phyloP scores from a whole-genome alignment of 2,329 filamentous ascomycete genomes.

The Epichloe elymi region DNA sequence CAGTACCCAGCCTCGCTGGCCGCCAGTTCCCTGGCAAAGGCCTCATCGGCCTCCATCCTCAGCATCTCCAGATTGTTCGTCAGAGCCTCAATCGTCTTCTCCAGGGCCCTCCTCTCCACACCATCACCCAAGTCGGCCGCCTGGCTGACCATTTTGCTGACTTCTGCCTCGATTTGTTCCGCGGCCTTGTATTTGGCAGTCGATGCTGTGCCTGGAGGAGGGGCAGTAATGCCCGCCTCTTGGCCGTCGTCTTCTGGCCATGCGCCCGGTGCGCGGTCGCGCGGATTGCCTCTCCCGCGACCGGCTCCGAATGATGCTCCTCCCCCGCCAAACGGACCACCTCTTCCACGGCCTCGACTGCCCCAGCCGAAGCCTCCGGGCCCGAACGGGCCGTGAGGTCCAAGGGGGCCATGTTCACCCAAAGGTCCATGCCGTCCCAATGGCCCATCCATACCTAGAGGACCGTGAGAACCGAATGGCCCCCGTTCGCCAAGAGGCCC shows the following conservation, averaged over 20 bases:
- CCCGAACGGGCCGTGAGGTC: background rate
- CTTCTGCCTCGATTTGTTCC: constrained; percentile 20
- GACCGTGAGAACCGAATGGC: background rate
- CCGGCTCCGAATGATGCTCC: background rate
- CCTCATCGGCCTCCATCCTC: constrained; percentile 32
- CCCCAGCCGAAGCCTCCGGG: background rate
- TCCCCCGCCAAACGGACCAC: constrained; percentile 3
- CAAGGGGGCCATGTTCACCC: background rate
- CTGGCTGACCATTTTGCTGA: constrained; percentile 18
- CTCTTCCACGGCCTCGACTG: background rate
- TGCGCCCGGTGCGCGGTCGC: constrained; percentile 15
- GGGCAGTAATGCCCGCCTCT: constrained; percentile 1
- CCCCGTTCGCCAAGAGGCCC: background rate
- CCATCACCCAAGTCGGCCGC: constrained; percentile 12
- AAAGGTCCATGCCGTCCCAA: too few relatives aligned
- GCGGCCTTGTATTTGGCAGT: constrained; percentile 24
- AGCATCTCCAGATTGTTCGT: constrained; percentile 24
- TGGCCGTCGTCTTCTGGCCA: constrained; percentile 20
- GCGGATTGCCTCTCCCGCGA: constrained; percentile 1
- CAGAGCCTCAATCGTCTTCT: constrained; percentile 26
- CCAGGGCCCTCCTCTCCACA: constrained; percentile 12
- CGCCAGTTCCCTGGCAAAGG: constrained; percentile 31
- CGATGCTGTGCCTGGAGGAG: constrained; percentile 14
- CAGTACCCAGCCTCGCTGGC: background rate
- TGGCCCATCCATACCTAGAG: too few relatives aligned